A percentile compares a stretch with the other conserved stretches of the same genome.
Evolutionary conservation across 192 early-diverging fungal genomes (phyloP).

Genomic region (Backusella tarrabulga): DNA sequence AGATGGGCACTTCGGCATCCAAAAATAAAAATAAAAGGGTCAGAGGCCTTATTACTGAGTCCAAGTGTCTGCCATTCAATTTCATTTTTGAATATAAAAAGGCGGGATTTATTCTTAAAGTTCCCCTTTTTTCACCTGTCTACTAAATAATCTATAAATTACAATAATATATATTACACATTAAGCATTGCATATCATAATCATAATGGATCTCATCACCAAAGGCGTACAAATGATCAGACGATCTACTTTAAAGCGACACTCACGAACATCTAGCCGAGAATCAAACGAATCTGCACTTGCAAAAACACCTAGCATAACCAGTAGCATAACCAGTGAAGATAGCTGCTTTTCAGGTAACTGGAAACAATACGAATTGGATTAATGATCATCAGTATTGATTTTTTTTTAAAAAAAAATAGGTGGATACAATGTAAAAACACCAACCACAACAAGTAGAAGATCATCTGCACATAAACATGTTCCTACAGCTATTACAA

Average conservation of each 20-base stretch:
- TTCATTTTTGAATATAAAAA: background rate
- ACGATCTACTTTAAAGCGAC: background rate
- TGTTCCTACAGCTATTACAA: background rate
- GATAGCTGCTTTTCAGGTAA: conserved; percentile 13
- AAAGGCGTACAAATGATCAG: conserved; percentile 17
- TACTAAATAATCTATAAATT: background rate
- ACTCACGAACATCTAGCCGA: background rate
- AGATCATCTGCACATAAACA: conserved; percentile 3
- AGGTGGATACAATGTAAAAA: background rate
- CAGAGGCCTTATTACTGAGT: background rate
- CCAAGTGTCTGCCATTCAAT: background rate
- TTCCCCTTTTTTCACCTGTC: background rate
- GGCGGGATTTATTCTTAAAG: background rate
- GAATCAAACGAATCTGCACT: background rate
- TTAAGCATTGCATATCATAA: background rate
- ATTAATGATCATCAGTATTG: background rate
- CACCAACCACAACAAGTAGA: background rate
- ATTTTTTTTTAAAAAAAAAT: background rate
- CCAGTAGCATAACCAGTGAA: conserved; percentile 13
- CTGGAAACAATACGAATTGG: background rate
- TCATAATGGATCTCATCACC: conserved; percentile 23
- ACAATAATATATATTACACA: background rate
- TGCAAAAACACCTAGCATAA: conserved; percentile 19
- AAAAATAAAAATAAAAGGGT: background rate
- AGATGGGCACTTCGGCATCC: background rate